Evolutionary conservation across 805 yeast genomes (phyloP).

Genomic region (Sugiyamaella chiloensis): DNA sequence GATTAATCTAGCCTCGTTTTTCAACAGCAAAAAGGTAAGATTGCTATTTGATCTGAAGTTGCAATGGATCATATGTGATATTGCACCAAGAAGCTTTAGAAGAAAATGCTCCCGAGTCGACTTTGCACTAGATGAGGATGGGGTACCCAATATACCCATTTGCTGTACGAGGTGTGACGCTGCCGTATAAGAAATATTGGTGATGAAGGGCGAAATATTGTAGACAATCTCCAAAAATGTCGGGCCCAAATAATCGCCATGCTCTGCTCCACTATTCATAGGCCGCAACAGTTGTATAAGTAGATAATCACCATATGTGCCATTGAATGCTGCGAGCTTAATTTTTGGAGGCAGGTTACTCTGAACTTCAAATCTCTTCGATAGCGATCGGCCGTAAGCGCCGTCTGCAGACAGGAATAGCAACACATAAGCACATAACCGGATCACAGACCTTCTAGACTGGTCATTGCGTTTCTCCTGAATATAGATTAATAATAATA

Average conservation of each 20-base stretch:
- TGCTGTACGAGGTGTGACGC: slow-evolving; percentile 30
- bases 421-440: slow-evolving; percentile 34
- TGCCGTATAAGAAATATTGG: slow-evolving; percentile 28
- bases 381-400: slow-evolving; percentile 24
- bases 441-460: slow-evolving; percentile 26
- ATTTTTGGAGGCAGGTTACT: slow-evolving; percentile 27
- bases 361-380: slow-evolving; percentile 28
- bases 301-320: slow-evolving; percentile 33
- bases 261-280: slow-evolving; percentile 19
- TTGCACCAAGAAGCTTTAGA: slow-evolving; percentile 22
- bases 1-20: slow-evolving; percentile 22
- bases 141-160: slow-evolving; percentile 20
- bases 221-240: slow-evolving; percentile 29
- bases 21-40: slow-evolving; percentile 27
- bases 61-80: slow-evolving; percentile 25
- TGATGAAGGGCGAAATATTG: slow-evolving; percentile 32
- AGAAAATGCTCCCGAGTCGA: slow-evolving; percentile 10
- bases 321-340: slow-evolving; percentile 25
- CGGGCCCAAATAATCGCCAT: slow-evolving; percentile 21
- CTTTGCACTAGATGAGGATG: neutral
- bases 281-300: slow-evolving; percentile 22
- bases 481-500: slow-evolving; percentile 57
- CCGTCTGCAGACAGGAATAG: slow-evolving; percentile 31
- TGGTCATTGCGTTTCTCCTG: slow-evolving; percentile 42
- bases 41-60: slow-evolving; percentile 28